Evolutionary conservation across 352 stramenopile species (phyloP), one percentile per base, ranked within the genome.

Genomic region (Phytophthora uliginosa): DNA sequence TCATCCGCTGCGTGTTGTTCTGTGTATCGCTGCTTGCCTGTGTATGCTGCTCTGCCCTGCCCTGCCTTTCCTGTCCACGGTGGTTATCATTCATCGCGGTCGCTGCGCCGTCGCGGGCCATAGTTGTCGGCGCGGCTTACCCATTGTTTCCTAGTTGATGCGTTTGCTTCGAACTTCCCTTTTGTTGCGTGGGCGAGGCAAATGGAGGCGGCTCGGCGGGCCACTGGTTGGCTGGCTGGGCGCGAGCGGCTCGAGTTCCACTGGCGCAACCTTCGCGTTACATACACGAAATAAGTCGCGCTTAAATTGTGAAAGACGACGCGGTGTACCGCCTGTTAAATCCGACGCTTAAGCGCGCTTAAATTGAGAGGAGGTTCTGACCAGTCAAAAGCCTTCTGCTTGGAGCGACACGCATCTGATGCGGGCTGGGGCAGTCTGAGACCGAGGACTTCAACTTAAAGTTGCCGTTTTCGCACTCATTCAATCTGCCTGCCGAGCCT

Each of bases 111-210:
- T 24, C 42, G 42, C 53, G 50, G 40, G 28, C 1, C 13, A 13
- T 20, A 26, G 8, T 20, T 20, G 28, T 38, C 8, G 33, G 12
- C 38, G 4, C 9, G 12, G 38, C 83, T 90, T 82, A 90, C 83
- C 83, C 83, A 90, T 90, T 70, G 78, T 88, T 86, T 83, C 76
- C 78, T 85, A 82, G 63, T 78, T 85, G 80, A 78, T 86, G 81
- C 69, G 79, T 80, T 87, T 74, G 77, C 81, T 84, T 89, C 76
- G 75, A 90, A 90, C 83, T 90, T 90, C 81, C 81, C 81, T 81
- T 84, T 86, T 90, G 79, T 63, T 77, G 69, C 58, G 65, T 75
- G 59, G 62, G 60, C 68, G 26, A 66, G 59, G 59, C 68, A 77
- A 84, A 74, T 76, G 72, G 26, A 64, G 59, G 60, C 61, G 50